Evolutionary conservation across 139 green algal genomes (phyloP), one percentile per base, ranked within the genome.

Genomic region (Astrephomene gubernaculifera): DNA sequence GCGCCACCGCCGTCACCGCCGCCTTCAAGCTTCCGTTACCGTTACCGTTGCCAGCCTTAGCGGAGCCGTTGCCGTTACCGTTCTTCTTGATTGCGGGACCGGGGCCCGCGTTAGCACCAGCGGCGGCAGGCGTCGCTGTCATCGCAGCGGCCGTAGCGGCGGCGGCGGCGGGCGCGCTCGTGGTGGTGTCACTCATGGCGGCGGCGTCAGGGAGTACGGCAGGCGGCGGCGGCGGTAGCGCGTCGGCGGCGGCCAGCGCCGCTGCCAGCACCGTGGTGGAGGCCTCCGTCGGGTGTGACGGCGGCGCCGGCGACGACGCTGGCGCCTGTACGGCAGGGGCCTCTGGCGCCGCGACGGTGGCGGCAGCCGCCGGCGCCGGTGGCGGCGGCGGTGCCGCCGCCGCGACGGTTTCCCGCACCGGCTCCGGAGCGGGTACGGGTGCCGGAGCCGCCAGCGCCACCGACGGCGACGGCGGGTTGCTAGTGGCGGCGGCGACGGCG

Each of bases 101-200:
- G n/a, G n/a, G n/a, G n/a, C n/a, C n/a, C n/a, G n/a, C n/a, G n/a
- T n/a, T n/a, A n/a, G n/a, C n/a, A 31, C 63, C 65, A 39, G 22
- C 68, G 68, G 24, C 7, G 68, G n/a, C 71, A 31, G 29, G 71
- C 10, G 44, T 31, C 6, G 49, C 45, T n/a, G 71, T 31, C 33
- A 52, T 52, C 21, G 45, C 49, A 8, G 45, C 71, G 12, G 49
- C 45, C 1, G 44, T 67, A 4, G 71, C 45, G 31, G 49, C 49
- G 44, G 71, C 71, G 31, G 52, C 71, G 31, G 52, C 44, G 45
- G 49, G 71, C n/a, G 45, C 35, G 68, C 36, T 75, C 19, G 68
- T 38, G 68, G 68, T 75, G 38, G 68, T 75, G 39, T 75, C 68
- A 27, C 68, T 75, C 17, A 75, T 57, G 25, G 57, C 73, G 4